Percentiles rank a stretch among this genome's conserved stretches.
These are phyloP conservation scores for Luvunga scandens DNA, from an alignment of 345 rosid genomes.

Conservation along the genomic window DNA sequence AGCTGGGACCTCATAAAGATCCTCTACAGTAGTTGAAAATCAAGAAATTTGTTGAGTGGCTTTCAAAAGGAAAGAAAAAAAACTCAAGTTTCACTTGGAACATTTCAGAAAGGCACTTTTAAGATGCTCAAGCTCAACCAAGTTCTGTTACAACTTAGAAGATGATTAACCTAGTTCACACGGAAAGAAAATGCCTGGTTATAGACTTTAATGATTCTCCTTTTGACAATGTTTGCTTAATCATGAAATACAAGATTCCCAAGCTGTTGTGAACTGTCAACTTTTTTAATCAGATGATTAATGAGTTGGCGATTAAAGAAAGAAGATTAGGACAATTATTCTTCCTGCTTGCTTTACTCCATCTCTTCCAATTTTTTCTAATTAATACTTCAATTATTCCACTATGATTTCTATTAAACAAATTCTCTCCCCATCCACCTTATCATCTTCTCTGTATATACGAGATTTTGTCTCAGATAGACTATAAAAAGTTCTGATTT, in stretches of 20 bases:
- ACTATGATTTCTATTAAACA: not conserved
- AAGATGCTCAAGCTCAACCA: not conserved
- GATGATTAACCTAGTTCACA: not conserved
- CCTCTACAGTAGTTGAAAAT: not conserved
- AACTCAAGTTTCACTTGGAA: not conserved
- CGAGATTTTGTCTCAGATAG: not conserved
- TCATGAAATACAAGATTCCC: constrained; percentile 11
- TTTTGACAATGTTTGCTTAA: constrained; percentile 5
- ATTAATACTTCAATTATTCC: not conserved
- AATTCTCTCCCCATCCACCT: not conserved
- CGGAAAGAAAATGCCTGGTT: not conserved
- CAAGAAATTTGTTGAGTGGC: not conserved
- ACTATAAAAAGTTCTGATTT: not conserved
- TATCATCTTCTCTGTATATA: not conserved
- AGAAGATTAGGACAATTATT: constrained; percentile 8
- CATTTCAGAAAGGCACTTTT: not conserved
- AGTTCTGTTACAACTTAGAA: not conserved
- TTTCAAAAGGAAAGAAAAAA: too few relatives aligned
- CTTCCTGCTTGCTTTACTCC: not conserved
- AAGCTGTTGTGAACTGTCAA: not conserved
- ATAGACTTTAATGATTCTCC: not conserved
- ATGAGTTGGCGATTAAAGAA: not conserved
- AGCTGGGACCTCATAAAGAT: not conserved
- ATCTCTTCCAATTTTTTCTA: not conserved
- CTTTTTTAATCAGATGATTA: not conserved